Conservation (phyloP, 148 eudicot genomes). For the Rhododendron williamsianum region DNA sequence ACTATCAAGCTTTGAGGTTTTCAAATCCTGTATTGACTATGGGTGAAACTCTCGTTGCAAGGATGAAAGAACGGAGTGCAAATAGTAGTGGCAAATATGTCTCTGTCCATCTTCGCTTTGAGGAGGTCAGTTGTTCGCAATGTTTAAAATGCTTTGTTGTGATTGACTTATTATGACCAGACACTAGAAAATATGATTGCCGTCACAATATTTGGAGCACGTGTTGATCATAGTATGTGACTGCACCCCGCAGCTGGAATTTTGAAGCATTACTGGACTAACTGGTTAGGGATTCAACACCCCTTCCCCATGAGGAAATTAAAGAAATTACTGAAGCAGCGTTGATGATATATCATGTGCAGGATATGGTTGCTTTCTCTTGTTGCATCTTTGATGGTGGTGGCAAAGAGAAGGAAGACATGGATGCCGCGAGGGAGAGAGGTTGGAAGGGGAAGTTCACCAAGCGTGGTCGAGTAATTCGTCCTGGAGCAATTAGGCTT, state of each 20-base stretch:
- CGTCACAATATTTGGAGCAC: conserved; percentile 1
- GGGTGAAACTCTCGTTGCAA: conserved; percentile 69
- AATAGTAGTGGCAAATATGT: conserved; percentile 81
- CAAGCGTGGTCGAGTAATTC: conserved; percentile 79
- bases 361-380: conserved; percentile 99
- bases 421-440: conserved; percentile 95
- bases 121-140: conserved; percentile 67
- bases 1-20: conserved; percentile 89
- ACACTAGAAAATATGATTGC: neutral
- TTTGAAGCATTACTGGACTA: neutral
- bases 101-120: conserved; percentile 98
- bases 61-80: conserved; percentile 84
- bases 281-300: neutral
- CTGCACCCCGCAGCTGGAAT: neutral
- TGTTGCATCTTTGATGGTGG: conserved; percentile 95
- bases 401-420: conserved; percentile 62
- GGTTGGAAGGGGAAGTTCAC: conserved; percentile 99
- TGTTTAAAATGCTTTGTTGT: conserved; percentile 2
- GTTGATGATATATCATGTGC: conserved; percentile 9
- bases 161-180: neutral
- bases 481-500: conserved; percentile 84
- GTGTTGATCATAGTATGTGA: neutral
- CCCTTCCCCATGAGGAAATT: neutral
- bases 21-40: conserved; percentile 60
- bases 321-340: neutral